Conservation (phyloP, 768 basidiomycete genomes). For the Leccinum subtestaceum region DNA sequence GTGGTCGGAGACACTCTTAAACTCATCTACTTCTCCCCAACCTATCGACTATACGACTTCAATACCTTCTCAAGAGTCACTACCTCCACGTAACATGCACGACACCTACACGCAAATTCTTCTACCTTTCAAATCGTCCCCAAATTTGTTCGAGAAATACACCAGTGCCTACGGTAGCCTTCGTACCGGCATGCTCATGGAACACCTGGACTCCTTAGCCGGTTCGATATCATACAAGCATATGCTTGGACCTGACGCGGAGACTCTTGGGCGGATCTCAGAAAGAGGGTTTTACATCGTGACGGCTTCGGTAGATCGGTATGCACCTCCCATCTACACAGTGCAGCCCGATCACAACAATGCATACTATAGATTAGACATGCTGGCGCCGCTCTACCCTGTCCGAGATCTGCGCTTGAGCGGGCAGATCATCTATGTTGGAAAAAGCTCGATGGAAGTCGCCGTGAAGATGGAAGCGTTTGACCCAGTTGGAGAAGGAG, state of each 20-base stretch:
- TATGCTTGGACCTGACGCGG: constrained; percentile 63
- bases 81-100: constrained; percentile 56
- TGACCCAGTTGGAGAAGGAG: constrained; percentile 45
- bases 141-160: constrained; percentile 59
- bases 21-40: constrained; percentile 27
- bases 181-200: constrained; percentile 70
- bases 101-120: constrained; percentile 68
- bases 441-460: constrained; percentile 79
- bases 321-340: not conserved
- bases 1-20: constrained; percentile 61
- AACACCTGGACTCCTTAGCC: constrained; percentile 81
- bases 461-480: constrained; percentile 79
- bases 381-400: constrained; percentile 58
- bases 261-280: constrained; percentile 51
- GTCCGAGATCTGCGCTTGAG: constrained; percentile 68
- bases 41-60: constrained; percentile 12
- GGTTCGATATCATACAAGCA: constrained; percentile 85
- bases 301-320: constrained; percentile 81
- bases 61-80: constrained; percentile 21
- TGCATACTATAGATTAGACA: constrained; percentile 51
- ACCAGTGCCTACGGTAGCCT: constrained; percentile 71
- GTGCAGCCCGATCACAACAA: not conserved
- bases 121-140: constrained; percentile 64
- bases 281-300: constrained; percentile 78
- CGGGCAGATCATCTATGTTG: constrained; percentile 80